phyloP scores from a whole-genome alignment of 495 filamentous ascomycete species.

The Daldinia grandis region DNA sequence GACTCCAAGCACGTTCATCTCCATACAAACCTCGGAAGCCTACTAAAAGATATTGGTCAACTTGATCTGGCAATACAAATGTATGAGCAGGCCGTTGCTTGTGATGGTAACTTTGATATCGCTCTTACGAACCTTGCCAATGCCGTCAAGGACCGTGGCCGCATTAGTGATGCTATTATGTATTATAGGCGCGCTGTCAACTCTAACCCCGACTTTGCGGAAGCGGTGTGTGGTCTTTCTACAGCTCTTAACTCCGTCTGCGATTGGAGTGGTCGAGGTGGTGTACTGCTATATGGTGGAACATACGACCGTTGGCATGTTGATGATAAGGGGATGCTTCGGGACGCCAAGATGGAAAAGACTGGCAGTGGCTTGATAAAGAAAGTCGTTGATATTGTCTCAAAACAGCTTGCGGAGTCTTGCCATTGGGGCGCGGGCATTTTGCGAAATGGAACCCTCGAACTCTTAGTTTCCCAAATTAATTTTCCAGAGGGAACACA shows the following conservation, averaged over 20 bases:
- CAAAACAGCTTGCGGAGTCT: conserved; percentile 87
- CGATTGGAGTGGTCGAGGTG: conserved; percentile 91
- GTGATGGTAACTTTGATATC: conserved; percentile 94
- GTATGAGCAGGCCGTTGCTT: conserved; percentile 95
- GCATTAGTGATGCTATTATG: conserved; percentile 87
- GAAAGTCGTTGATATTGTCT: conserved; percentile 93
- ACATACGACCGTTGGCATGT: conserved; percentile 94
- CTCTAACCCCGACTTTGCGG: conserved; percentile 94
- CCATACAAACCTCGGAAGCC: conserved; percentile 94
- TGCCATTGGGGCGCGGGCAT: conserved; percentile 84
- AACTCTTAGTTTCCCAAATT: conserved; percentile 59
- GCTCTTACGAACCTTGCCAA: conserved; percentile 97
- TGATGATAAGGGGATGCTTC: conserved; percentile 82
- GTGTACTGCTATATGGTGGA: conserved; percentile 74
- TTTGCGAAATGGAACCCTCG: conserved; percentile 62
- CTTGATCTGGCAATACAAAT: conserved; percentile 90
- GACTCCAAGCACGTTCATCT: conserved; percentile 95
- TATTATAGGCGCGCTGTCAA: conserved; percentile 92
- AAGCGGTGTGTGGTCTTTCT: conserved; percentile 94
- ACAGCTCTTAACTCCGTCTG: conserved; percentile 98
- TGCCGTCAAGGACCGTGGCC: conserved; percentile 95
- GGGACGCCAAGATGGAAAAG: conserved; percentile 70
- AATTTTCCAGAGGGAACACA: conserved; percentile 38
- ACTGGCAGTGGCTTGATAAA: conserved; percentile 86
- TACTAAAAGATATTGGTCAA: conserved; percentile 97